A percentile compares a stretch with the other conserved stretches of the same genome.
Conservation (phyloP, 2,329 filamentous ascomycete species). For the Penicillium capsulatum region DNA sequence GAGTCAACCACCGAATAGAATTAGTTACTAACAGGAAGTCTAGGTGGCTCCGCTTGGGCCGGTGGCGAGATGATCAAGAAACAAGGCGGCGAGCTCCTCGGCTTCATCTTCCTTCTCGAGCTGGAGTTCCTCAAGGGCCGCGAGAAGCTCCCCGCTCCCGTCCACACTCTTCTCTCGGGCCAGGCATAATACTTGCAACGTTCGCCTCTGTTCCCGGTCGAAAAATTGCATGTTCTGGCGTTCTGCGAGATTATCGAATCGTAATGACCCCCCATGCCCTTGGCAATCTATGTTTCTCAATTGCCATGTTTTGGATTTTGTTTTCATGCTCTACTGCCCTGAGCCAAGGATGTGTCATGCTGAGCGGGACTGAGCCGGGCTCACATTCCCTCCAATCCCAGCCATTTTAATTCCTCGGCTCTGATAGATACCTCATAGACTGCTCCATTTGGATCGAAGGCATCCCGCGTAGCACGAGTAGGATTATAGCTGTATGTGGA, state of each 20-base stretch:
- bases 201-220: neutral
- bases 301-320: conserved; percentile 5
- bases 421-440: conserved; percentile 15
- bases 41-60: conserved; percentile 86
- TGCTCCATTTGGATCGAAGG: conserved; percentile 3
- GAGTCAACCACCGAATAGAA: too few species aligned
- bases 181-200: conserved; percentile 40
- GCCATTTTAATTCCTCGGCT: neutral
- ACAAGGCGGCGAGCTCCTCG: conserved; percentile 78
- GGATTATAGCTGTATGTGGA: too few species aligned
- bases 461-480: too few species aligned
- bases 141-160: conserved; percentile 79
- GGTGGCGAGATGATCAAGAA: conserved; percentile 81
- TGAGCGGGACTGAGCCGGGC: conserved; percentile 11
- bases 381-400: conserved; percentile 3
- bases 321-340: too few species aligned
- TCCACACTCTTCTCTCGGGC: conserved; percentile 73
- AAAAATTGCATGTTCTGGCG: conserved; percentile 11
- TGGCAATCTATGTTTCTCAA: neutral
- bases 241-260: conserved; percentile 8
- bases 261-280: conserved; percentile 1
- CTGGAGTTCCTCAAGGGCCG: conserved; percentile 89
- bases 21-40: neutral
- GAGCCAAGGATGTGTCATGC: too few species aligned
- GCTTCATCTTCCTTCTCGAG: conserved; percentile 93